Evolutionary conservation across 257 asterid species (phyloP).

Genomic region (Nicotiana paniculata): DNA sequence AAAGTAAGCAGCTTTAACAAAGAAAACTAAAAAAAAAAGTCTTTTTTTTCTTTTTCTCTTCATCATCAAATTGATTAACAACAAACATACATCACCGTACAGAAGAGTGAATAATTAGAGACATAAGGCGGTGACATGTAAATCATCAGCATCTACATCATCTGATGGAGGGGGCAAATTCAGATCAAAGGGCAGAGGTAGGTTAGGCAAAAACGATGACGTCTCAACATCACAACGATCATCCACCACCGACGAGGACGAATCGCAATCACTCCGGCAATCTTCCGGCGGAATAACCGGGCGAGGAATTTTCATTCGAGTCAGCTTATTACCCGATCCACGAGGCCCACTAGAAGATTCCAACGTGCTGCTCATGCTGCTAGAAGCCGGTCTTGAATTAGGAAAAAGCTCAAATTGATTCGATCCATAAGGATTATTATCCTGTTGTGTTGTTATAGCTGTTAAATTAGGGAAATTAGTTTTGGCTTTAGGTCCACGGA

Average conservation of each 20-base stretch:
- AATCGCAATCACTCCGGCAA: slow-evolving; percentile 12
- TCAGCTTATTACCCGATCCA: not conserved
- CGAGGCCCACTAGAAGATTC: slow-evolving; percentile 14
- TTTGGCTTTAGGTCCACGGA: slow-evolving; percentile 13
- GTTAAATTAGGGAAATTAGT: slow-evolving; percentile 5
- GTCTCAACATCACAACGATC: not conserved
- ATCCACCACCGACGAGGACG: slow-evolving; percentile 14
- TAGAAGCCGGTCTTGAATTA: slow-evolving; percentile 10
- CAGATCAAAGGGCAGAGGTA: slow-evolving; percentile 14
- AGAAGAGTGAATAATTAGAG: not conserved
- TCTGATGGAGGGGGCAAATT: slow-evolving; percentile 11
- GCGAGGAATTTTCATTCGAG: not conserved
- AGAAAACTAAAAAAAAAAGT: not conserved
- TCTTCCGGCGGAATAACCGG: slow-evolving; percentile 1
- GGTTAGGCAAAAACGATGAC: not conserved
- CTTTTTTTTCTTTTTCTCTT: not conserved
- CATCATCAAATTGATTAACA: not conserved
- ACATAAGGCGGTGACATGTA: slow-evolving; percentile 11
- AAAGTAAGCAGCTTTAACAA: not conserved
- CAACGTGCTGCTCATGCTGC: slow-evolving; percentile 14
- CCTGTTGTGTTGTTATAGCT: not conserved
- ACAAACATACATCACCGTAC: slow-evolving; percentile 1
- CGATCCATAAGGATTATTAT: not conserved
- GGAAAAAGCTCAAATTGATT: slow-evolving; percentile 6
- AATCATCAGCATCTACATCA: slow-evolving; percentile 7